Percentiles rank a stretch among this genome's conserved stretches.
Conservation (phyloP, 768 basidiomycete genomes). For the Sutorius australiensis region DNA sequence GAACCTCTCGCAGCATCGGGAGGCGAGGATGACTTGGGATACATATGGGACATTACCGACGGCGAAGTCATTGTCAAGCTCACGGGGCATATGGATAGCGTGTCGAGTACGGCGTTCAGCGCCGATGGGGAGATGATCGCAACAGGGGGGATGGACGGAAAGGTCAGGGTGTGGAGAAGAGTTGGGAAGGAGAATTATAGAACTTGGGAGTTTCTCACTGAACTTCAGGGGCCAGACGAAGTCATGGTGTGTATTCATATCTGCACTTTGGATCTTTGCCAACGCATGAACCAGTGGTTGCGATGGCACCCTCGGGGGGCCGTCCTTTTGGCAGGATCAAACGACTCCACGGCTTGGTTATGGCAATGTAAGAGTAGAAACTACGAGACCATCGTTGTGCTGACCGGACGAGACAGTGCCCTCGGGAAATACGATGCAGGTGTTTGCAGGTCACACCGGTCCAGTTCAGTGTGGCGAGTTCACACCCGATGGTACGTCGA, state of each 20-base stretch:
- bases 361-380: conserved; percentile 78
- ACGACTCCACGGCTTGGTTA: conserved; percentile 92
- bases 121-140: conserved; percentile 88
- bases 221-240: conserved; percentile 92
- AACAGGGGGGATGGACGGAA: conserved; percentile 98
- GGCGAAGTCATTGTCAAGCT: conserved; percentile 80
- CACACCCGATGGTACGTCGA: conserved; percentile 73
- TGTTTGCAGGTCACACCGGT: conserved; percentile 87
- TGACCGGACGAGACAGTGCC: conserved; percentile 58
- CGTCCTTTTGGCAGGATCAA: conserved; percentile 86
- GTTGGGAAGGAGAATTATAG: conserved; percentile 71
- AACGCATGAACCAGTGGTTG: conserved; percentile 59
- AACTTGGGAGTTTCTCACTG: conserved; percentile 92
- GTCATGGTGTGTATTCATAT: conserved; percentile 66
- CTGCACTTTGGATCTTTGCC: background rate
- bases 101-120: conserved; percentile 76
- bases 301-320: conserved; percentile 95
- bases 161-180: conserved; percentile 86
- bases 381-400: background rate
- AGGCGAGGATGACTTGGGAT: conserved; percentile 93
- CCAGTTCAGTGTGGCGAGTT: conserved; percentile 85
- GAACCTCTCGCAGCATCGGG: conserved; percentile 83
- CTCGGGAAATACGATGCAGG: conserved; percentile 92
- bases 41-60: conserved; percentile 85
- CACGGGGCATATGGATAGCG: conserved; percentile 91